phyloP scores from a whole-genome alignment of 2,329 filamentous ascomycete genomes.

The Coleophoma crateriformis region DNA sequence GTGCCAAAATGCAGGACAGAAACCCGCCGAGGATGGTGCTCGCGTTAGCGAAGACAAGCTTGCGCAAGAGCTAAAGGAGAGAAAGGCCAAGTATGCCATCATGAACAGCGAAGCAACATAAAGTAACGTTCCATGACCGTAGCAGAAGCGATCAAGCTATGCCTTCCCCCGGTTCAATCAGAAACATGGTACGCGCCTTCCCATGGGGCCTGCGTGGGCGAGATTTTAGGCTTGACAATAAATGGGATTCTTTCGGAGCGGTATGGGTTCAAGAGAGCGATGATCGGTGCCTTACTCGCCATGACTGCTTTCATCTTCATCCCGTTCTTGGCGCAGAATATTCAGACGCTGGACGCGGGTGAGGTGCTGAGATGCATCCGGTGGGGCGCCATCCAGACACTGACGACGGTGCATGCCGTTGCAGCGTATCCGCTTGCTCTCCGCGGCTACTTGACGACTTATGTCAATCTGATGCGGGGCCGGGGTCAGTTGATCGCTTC shows the following conservation, averaged over 20 bases:
- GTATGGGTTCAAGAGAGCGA: constrained; percentile 32
- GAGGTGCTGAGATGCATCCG: constrained; percentile 41
- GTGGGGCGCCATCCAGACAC: constrained; percentile 43
- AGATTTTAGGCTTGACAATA: constrained; percentile 39
- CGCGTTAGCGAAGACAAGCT: too few relatives aligned
- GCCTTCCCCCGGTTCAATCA: constrained; percentile 23
- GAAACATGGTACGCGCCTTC: constrained; percentile 20
- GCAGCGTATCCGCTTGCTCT: constrained; percentile 20
- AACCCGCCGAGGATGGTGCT: too few relatives aligned
- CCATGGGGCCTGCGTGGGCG: constrained; percentile 20
- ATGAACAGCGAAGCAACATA: background rate
- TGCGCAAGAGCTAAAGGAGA: background rate
- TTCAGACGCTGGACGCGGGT: constrained; percentile 36
- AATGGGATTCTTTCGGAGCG: constrained; percentile 43
- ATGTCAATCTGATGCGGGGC: constrained; percentile 45
- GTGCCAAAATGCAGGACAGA: too few relatives aligned
- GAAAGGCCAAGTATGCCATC: background rate
- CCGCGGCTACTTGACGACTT: constrained; percentile 27
- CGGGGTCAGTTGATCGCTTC: constrained; percentile 39
- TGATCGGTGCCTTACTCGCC: constrained; percentile 15
- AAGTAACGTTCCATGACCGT: constrained; percentile 5
- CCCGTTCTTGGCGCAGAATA: constrained; percentile 39
- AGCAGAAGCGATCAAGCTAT: constrained; percentile 13
- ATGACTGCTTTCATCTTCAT: constrained; percentile 41
- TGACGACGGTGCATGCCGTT: constrained; percentile 15